Conservation (phyloP, 1,139 yeast species). For the Yamadazyma dushanensis region DNA sequence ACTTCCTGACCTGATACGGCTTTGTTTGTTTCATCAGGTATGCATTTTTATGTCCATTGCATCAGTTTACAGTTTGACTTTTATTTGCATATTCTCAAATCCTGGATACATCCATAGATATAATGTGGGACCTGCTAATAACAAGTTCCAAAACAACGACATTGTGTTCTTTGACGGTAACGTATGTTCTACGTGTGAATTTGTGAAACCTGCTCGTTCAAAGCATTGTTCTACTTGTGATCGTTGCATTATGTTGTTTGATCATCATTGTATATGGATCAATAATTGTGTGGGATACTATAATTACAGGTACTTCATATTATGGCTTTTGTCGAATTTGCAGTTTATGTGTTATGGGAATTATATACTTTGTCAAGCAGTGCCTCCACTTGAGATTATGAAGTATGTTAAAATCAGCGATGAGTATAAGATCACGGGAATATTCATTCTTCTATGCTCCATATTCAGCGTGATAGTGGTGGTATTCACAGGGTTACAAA, state of each 20-base stretch:
- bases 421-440: constrained; percentile 43
- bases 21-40: constrained; percentile 14
- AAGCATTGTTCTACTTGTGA: constrained; percentile 83
- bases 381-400: constrained; percentile 31
- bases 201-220: constrained; percentile 80
- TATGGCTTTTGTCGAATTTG: constrained; percentile 57
- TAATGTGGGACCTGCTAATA: constrained; percentile 18
- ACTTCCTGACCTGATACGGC: too few species aligned
- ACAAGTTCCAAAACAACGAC: constrained; percentile 46
- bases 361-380: constrained; percentile 33
- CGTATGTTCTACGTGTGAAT: constrained; percentile 57
- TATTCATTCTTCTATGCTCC: constrained; percentile 52
- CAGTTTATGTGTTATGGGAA: constrained; percentile 65
- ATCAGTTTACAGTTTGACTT: constrained; percentile 35
- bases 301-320: constrained; percentile 71
- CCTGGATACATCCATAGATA: constrained; percentile 49
- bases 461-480: constrained; percentile 53
- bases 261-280: constrained; percentile 96
- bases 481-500: constrained; percentile 61
- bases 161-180: constrained; percentile 54
- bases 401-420: constrained; percentile 31
- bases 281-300: constrained; percentile 85
- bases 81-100: constrained; percentile 38
- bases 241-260: constrained; percentile 65
- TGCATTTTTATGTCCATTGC: constrained; percentile 32